Evolutionary conservation across 1,139 yeast genomes (phyloP), one percentile per base, ranked within the genome.

Genomic region (Sugiyamaella castrensis): DNA sequence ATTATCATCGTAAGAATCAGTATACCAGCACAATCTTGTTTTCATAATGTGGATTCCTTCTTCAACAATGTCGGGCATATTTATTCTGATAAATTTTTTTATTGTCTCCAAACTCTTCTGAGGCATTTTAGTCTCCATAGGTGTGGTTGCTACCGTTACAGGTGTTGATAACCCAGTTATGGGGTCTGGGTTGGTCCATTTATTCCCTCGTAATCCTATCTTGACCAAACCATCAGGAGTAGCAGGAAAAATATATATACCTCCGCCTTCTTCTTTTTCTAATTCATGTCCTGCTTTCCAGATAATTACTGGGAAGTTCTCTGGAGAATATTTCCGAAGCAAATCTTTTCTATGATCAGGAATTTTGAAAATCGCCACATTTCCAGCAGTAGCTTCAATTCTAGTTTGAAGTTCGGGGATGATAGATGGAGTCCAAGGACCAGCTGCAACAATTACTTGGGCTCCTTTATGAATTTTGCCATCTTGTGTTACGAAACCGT

Each of bases 371-470:
- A 46, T 34, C 11, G 50, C 35, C 6, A 51, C 41, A 27, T 42
- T 45, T 4, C 54, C 54, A 8, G 51, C 40, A 9, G 54, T 36
- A 4, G 54, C 52, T 26, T 51, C 54, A 28, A 40, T 42, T 32
- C 47, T 49, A 5, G 46, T 50, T 15, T 46, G 47, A 33, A 50
- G 37, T 29, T 51, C 53, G 8, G 48, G 46, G 8, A 73, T 63
- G 2, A 72, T 51, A 4, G 63, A 53, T 5, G 71, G 64, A 24
- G 74, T 61, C 77, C 77, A 73, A 8, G 75, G 72, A 30, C 77
- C 77, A 37, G 72, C 62, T 27, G 70, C 66, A 10, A 71, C 56
- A 28, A 73, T 65, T 4, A 66, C 68, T n/a, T 67, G 55, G 41
- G 68, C 72, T 1, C 71, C 67, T 3, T 19, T 15, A 47, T 70